Evolutionary conservation across 192 early-diverging fungal genomes (phyloP), one percentile per base, ranked within the genome.

Genomic region (Kappamyces sp.): DNA sequence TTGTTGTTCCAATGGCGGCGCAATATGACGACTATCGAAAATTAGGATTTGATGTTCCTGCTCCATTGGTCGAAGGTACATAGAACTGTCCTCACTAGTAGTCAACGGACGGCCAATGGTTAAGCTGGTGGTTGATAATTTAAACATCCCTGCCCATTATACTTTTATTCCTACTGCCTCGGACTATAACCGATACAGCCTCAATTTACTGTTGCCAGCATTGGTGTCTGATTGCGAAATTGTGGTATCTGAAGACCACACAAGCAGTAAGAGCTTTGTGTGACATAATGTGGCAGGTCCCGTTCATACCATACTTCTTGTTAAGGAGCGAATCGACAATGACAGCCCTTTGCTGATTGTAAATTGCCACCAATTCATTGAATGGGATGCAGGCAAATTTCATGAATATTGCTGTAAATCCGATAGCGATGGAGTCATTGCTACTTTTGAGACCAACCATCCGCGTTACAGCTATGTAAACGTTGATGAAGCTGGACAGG

Each of bases 331-430:
- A 5, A 58, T 58, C 38, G 33, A 58, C 4, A 29, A 58, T 15
- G 38, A 40, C 57, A 6, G 3, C 5, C 57, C 57, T 1, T 5
- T 58, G 5, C 43, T 58, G 5, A 58, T 58, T 58, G 57, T 39
- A 4, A 58, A 58, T 40, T 58, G 57, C 14, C 33, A 32, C 31
- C 57, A 58, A 32, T 29, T 46, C 34, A 32, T 58, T 6, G 43
- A 58, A 9, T 58, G 57, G 57, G 57, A 58, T 39, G 33, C 57
- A 4, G 29, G 43, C 30, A 15, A 32, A 3, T 58, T 58, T 34
- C 1, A 39, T 0, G 29, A 58, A n/a, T n/a, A 22, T 5, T 39
- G 33, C 22, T 32, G 31, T 40, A 11, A 40, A 14, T 4, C 57
- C 22, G 34, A n/a, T 22, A 7, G 29, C 7, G 0, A 54, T n/a